Evolutionary conservation across 495 filamentous ascomycete genomes (phyloP).

Genomic region (Schizothecium vesticola): DNA sequence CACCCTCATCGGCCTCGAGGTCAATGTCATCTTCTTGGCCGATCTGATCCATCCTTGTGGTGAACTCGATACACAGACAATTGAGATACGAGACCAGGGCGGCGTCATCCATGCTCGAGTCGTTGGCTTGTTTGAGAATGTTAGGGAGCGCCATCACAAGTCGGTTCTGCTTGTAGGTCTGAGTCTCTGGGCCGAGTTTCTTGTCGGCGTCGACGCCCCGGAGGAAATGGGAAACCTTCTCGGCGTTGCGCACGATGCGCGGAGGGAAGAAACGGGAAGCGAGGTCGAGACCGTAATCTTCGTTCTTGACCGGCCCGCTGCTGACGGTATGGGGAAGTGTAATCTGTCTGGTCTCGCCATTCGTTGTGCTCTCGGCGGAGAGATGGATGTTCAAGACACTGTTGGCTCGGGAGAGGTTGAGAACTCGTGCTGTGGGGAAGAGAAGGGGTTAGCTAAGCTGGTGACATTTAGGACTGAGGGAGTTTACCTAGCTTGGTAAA

Average conservation of each 20-base stretch:
- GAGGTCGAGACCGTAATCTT: slow-evolving; percentile 74
- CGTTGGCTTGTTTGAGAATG: slow-evolving; percentile 63
- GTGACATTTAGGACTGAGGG: background rate
- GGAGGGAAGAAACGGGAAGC: slow-evolving; percentile 71
- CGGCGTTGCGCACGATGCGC: slow-evolving; percentile 60
- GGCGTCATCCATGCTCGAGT: slow-evolving; percentile 62
- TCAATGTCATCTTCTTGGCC: slow-evolving; percentile 29
- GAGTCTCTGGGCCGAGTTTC: slow-evolving; percentile 50
- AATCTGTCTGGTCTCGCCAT: slow-evolving; percentile 48
- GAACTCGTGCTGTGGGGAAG: slow-evolving; percentile 51
- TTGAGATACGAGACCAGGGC: slow-evolving; percentile 60
- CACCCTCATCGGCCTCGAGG: background rate
- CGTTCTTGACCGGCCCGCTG: slow-evolving; percentile 61
- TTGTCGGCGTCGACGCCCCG: slow-evolving; percentile 48
- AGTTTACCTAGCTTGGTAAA: slow-evolving; percentile 65
- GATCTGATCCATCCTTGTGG: slow-evolving; percentile 61
- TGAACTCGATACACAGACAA: slow-evolving; percentile 72
- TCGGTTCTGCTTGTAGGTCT: slow-evolving; percentile 34
- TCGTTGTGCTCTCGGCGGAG: slow-evolving; percentile 53
- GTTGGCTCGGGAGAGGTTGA: slow-evolving; percentile 53
- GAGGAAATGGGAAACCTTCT: slow-evolving; percentile 56
- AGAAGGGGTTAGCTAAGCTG: slow-evolving; percentile 2
- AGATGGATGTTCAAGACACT: slow-evolving; percentile 82
- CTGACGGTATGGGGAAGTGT: slow-evolving; percentile 81
- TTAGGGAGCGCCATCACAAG: slow-evolving; percentile 70